phyloP scores from a whole-genome alignment of 1,284 basidiomycete genomes.

The Kwoniella shivajii region DNA sequence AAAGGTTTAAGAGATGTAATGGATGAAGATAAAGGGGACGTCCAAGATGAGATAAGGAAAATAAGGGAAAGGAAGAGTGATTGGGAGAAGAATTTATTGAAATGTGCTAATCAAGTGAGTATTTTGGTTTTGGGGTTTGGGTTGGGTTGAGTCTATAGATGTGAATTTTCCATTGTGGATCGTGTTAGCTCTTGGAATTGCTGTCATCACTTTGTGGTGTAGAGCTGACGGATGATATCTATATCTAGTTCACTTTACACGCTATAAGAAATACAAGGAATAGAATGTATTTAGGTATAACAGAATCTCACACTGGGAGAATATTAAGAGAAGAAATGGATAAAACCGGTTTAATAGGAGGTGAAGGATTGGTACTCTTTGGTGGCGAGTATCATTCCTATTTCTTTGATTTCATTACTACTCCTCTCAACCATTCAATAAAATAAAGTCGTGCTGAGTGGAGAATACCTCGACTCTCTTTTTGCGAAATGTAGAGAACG shows the following conservation, averaged over 20 bases:
- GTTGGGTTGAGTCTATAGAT: no score
- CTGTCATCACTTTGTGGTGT: no score
- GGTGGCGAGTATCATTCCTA: slow-evolving; percentile 74
- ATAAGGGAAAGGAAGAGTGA: slow-evolving; percentile 73
- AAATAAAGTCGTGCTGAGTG: no score
- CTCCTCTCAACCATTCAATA: no score
- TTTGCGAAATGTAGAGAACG: slow-evolving; percentile 63
- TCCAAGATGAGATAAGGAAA: slow-evolving; percentile 57
- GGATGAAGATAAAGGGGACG: slow-evolving; percentile 54
- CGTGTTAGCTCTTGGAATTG: no score
- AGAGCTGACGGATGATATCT: no score
- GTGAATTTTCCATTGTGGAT: slow-evolving; percentile 1
- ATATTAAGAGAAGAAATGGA: slow-evolving; percentile 64
- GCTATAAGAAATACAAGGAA: slow-evolving; percentile 69
- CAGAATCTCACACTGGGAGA: slow-evolving; percentile 66
- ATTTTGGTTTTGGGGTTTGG: no score
- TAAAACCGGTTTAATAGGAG: slow-evolving; percentile 62
- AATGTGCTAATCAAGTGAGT: slow-evolving; percentile 75
- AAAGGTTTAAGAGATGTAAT: slow-evolving; percentile 54
- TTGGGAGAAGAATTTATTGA: slow-evolving; percentile 70
- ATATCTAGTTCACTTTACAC: slow-evolving; percentile 72
- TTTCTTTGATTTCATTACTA: no score
- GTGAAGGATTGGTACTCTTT: slow-evolving; percentile 70
- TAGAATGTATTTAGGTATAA: slow-evolving; percentile 69
- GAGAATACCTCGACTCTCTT: not conserved